phyloP scores from a whole-genome alignment of 2,329 filamentous ascomycete species.

The Apiospora rasikravindrae region DNA sequence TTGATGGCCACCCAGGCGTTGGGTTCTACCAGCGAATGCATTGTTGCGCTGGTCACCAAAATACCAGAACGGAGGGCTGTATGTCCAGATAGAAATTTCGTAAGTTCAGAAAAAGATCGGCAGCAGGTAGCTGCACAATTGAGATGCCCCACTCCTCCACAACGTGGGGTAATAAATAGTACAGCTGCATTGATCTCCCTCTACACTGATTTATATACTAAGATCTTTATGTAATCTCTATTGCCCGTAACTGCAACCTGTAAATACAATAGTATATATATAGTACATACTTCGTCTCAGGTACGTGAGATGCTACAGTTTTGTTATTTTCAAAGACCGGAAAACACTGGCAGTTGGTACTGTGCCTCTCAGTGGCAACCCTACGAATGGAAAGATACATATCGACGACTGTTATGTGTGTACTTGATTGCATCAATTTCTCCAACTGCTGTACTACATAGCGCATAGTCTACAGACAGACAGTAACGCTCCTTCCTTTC shows the following conservation, averaged over 20 bases:
- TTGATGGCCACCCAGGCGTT: constrained; percentile 65
- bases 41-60: constrained; percentile 28
- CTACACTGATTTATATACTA: neutral
- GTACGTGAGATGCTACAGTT: neutral
- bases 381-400: no score
- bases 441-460: neutral
- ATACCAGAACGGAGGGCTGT: neutral
- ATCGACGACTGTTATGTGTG: no score
- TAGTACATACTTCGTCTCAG: neutral
- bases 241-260: neutral
- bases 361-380: neutral
- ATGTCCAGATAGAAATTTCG: constrained; percentile 5
- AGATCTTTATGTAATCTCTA: neutral
- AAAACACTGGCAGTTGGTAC: neutral
- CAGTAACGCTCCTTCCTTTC: neutral
- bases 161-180: constrained; percentile 4
- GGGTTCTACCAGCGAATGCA: constrained; percentile 56
- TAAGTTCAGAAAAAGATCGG: constrained; percentile 12
- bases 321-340: neutral
- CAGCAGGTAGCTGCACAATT: constrained; percentile 4
- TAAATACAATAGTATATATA: no score
- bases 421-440: neutral
- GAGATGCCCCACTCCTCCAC: neutral
- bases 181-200: neutral
- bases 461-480: neutral